A percentile compares a stretch with the other conserved stretches of the same genome.
These are phyloP conservation scores for Colletotrichum sojae DNA, from an alignment of 2,329 filamentous ascomycete species.

Conservation along the genomic window DNA sequence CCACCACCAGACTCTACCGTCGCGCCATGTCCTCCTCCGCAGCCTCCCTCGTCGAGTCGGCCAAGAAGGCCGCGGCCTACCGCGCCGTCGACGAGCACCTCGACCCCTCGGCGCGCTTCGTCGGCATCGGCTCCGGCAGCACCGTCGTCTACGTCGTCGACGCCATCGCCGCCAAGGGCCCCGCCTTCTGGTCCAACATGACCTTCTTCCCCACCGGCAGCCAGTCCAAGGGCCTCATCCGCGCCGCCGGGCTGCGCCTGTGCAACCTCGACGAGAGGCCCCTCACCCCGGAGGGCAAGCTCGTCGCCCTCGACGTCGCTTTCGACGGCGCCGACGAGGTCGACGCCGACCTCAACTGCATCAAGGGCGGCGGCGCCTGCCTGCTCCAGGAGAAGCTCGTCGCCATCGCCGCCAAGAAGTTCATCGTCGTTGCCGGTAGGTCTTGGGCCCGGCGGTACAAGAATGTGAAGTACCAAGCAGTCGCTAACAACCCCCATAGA, in stretches of 20 bases:
- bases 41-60: slow-evolving; percentile 72
- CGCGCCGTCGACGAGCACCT: slow-evolving; percentile 83
- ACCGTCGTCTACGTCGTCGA: slow-evolving; percentile 90
- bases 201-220: slow-evolving; percentile 93
- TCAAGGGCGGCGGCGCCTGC: slow-evolving; percentile 98
- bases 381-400: slow-evolving; percentile 98
- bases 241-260: slow-evolving; percentile 81
- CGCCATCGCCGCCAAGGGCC: slow-evolving; percentile 77
- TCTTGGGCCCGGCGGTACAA: slow-evolving; percentile 29
- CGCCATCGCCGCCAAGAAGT: slow-evolving; percentile 85
- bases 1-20: slow-evolving; percentile 28
- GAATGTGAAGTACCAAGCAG: not conserved
- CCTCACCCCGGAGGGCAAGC: slow-evolving; percentile 60
- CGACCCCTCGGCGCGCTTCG: slow-evolving; percentile 70
- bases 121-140: slow-evolving; percentile 86
- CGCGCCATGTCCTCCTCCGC: slow-evolving; percentile 54
- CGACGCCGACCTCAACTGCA: slow-evolving; percentile 93
- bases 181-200: slow-evolving; percentile 72
- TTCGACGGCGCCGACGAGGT: slow-evolving; percentile 99
- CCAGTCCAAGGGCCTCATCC: slow-evolving; percentile 90
- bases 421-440: slow-evolving; percentile 87
- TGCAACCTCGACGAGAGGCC: slow-evolving; percentile 84
- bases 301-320: slow-evolving; percentile 82
- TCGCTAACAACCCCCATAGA: slow-evolving; percentile 65
- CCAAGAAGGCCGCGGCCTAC: slow-evolving; percentile 82